Evolutionary conservation across 2,329 filamentous ascomycete species (phyloP), one percentile per base, ranked within the genome.

Genomic region (Blumeriella jaapii): DNA sequence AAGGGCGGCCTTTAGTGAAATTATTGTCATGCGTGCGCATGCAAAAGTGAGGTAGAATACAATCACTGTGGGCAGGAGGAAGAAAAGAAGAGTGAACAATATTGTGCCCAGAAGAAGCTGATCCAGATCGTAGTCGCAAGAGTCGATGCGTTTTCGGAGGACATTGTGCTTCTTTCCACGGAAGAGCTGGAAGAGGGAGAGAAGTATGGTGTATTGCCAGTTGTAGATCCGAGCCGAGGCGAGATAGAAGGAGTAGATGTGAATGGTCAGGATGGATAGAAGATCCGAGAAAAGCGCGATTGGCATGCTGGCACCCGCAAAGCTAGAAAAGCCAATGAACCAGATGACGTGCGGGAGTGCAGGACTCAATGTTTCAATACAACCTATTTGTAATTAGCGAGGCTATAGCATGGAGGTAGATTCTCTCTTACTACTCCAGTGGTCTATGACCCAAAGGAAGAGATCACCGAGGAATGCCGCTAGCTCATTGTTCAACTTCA

Each of bases 41-140:
- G 93, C 89, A 61, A 98, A 98, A 26, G 93, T 94, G 40, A 95
- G 68, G 55, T 98, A 98, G 57, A 96, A 98, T 27, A 98, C 91
- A 34, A 89, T 75, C 15, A 98, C 86, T 0, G 91, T 98, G 0
- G 91, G 91, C 3, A 98, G 67, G 11, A 98, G 68, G 58, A 96
- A 98, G 61, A 93, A 93, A 1, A 98, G 71, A 6, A 98, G 66
- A 0, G 91, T 96, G 55, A 98, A 98, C 13, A 98, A 67, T 40
- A 98, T 96, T 1, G 91, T 98, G 41, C 91, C 91, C 6, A 98
- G 78, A 5, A 98, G 76, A 3, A 98, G 73, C 61, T 98, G 93
- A 56, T 98, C 91, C 15, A 98, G 72, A 56, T 96, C 91, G 61
- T 98, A 98, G 61, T 96, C 91, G 66, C 91, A 98, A 29, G 87